Evolutionary conservation across 1,139 yeast genomes (phyloP).

Genomic region (Hemisphaericaspora subhashii): DNA sequence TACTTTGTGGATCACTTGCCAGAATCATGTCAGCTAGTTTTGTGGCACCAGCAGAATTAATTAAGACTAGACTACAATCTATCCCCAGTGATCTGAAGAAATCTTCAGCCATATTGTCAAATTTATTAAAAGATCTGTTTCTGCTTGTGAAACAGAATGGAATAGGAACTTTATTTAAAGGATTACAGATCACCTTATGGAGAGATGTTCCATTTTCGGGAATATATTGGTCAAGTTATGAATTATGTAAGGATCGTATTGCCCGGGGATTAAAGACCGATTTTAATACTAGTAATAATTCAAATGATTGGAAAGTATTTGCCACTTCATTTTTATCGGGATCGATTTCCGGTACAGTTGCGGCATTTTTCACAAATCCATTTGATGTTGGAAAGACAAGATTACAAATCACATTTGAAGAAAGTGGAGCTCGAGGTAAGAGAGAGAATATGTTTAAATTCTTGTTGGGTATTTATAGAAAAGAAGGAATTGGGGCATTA

Average conservation of each 20-base stretch:
- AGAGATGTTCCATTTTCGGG: constrained; percentile 97
- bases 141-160: constrained; percentile 61
- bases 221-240: constrained; percentile 90
- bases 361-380: constrained; percentile 88
- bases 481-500: constrained; percentile 76
- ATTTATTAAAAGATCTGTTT: constrained; percentile 57
- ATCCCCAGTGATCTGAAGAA: constrained; percentile 50
- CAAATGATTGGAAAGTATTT: constrained; percentile 57
- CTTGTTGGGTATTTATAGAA: constrained; percentile 57
- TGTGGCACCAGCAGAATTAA: constrained; percentile 83
- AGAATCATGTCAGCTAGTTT: constrained; percentile 80
- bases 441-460: constrained; percentile 59
- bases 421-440: constrained; percentile 17
- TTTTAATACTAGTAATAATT: constrained; percentile 17
- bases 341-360: constrained; percentile 77
- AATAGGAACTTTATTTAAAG: constrained; percentile 67
- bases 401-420: constrained; percentile 60
- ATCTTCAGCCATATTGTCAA: constrained; percentile 41
- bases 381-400: constrained; percentile 97
- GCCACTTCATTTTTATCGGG: constrained; percentile 80
- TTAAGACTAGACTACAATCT: constrained; percentile 87
- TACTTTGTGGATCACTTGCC: constrained; percentile 84
- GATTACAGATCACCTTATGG: constrained; percentile 86
- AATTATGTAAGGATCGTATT: constrained; percentile 35
- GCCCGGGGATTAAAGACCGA: constrained; percentile 26